Evolutionary conservation across 352 stramenopile species (phyloP).

Genomic region (Phytophthora podocarpi): DNA sequence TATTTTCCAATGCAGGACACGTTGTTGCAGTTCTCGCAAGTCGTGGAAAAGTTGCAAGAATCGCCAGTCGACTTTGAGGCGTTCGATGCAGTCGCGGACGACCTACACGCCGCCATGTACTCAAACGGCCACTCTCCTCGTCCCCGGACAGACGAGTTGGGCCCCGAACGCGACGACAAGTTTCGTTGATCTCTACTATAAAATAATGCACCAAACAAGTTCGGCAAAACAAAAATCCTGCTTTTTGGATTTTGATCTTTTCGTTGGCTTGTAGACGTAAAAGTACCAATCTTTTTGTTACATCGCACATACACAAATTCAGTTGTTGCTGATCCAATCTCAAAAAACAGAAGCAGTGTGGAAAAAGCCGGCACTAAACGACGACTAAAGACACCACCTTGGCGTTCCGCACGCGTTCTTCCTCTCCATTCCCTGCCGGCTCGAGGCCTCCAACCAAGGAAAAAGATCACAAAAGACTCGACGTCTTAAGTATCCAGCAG

Average conservation of each 20-base stretch:
- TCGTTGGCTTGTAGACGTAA: conserved; percentile 1
- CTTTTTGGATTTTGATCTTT: neutral
- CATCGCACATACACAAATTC: conserved; percentile 5
- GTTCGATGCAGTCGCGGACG: conserved; percentile 22
- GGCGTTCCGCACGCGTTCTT: neutral
- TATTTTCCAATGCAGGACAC: conserved; percentile 43
- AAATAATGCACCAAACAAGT: neutral
- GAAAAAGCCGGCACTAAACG: neutral
- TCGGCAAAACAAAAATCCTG: no score
- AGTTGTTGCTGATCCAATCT: no score
- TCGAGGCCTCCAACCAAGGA: neutral
- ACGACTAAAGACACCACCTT: no score
- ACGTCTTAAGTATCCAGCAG: no score
- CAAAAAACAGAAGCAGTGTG: no score
- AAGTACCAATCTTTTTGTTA: conserved; percentile 9
- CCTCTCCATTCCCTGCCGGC: no score
- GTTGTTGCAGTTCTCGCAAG: conserved; percentile 60
- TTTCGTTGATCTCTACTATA: conserved; percentile 4
- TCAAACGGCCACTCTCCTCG: conserved; percentile 11
- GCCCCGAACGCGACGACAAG: neutral
- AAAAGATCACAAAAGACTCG: conserved; percentile 12
- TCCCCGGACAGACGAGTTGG: neutral
- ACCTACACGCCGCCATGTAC: conserved; percentile 19
- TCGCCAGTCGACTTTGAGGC: conserved; percentile 54
- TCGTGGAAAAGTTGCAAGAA: conserved; percentile 62